Conservation (phyloP, 805 yeast genomes). For the Candida fluviatilis region DNA sequence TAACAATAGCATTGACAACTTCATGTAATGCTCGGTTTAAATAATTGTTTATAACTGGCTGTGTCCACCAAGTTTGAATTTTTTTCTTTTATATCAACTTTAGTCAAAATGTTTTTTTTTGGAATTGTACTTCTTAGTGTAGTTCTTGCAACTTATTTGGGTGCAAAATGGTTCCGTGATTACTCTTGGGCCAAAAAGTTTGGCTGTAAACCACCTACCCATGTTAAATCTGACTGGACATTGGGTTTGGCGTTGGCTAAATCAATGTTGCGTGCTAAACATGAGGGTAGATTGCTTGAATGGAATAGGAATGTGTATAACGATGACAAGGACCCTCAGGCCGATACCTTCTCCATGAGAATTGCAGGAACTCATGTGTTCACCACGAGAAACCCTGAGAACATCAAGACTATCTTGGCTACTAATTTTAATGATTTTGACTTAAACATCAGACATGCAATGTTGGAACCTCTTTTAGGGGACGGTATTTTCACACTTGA, state of each 20-base stretch:
- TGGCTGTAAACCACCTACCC: constrained; percentile 2
- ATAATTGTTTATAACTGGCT: too few species aligned
- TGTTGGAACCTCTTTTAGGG: constrained; percentile 30
- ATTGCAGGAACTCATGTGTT: constrained; percentile 18
- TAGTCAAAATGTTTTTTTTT: too few species aligned
- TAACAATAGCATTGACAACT: too few species aligned
- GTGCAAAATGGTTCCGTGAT: neutral
- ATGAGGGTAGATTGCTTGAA: constrained; percentile 22
- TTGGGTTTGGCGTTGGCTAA: constrained; percentile 1
- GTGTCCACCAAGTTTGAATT: too few species aligned
- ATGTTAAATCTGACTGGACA: neutral
- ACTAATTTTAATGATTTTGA: constrained; percentile 37
- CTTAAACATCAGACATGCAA: constrained; percentile 30
- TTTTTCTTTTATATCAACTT: too few species aligned
- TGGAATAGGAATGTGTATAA: constrained; percentile 7
- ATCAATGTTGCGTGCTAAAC: constrained; percentile 14
- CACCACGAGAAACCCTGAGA: constrained; percentile 33
- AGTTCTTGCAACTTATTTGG: too few species aligned
- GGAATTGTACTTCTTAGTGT: too few species aligned
- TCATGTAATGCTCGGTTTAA: too few species aligned
- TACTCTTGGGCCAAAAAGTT: neutral
- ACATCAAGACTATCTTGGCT: constrained; percentile 33
- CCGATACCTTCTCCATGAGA: constrained; percentile 7
- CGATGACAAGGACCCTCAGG: constrained; percentile 6
- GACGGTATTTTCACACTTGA: constrained; percentile 40